Evolutionary conservation across 495 filamentous ascomycete species (phyloP).

Genomic region (Trichoderma reesei): DNA sequence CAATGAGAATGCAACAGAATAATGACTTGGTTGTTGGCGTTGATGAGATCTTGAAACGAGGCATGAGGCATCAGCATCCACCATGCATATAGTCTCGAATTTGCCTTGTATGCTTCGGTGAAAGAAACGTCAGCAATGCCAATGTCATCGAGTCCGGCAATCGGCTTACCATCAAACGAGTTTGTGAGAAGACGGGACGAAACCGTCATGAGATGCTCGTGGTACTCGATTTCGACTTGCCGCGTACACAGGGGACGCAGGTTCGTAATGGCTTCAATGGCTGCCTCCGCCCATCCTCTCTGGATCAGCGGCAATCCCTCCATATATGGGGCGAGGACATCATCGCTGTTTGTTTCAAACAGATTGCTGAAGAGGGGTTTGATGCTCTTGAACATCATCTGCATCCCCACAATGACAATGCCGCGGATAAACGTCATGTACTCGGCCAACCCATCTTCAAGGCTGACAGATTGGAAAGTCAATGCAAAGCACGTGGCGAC

Average conservation of each 20-base stretch:
- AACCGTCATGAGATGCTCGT: slow-evolving; percentile 24
- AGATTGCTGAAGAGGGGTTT: slow-evolving; percentile 40
- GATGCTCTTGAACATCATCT: slow-evolving; percentile 34
- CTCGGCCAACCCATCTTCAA: slow-evolving; percentile 50
- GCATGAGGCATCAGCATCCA: slow-evolving; percentile 43
- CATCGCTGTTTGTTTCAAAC: slow-evolving; percentile 21
- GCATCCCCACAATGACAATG: slow-evolving; percentile 41
- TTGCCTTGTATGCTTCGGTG: slow-evolving; percentile 26
- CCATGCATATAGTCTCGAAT: slow-evolving; percentile 34
- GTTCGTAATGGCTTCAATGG: slow-evolving; percentile 24
- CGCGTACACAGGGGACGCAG: slow-evolving; percentile 25
- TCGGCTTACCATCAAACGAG: slow-evolving; percentile 23
- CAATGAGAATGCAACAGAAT: slow-evolving; percentile 50
- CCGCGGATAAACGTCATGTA: slow-evolving; percentile 56
- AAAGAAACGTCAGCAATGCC: not conserved
- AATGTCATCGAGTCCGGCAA: not conserved
- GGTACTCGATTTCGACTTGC: slow-evolving; percentile 26
- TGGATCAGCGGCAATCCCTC: slow-evolving; percentile 24
- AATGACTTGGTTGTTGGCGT: slow-evolving; percentile 36
- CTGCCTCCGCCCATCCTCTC: slow-evolving; percentile 25
- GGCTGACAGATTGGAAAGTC: slow-evolving; percentile 48
- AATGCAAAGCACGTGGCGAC: slow-evolving; percentile 52
- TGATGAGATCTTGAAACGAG: slow-evolving; percentile 44
- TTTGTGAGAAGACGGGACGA: slow-evolving; percentile 22
- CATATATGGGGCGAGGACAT: slow-evolving; percentile 27